A percentile compares a stretch with the other conserved stretches of the same genome.
phyloP scores from a whole-genome alignment of 306 rosid genomes.

The Ziziphus jujuba region DNA sequence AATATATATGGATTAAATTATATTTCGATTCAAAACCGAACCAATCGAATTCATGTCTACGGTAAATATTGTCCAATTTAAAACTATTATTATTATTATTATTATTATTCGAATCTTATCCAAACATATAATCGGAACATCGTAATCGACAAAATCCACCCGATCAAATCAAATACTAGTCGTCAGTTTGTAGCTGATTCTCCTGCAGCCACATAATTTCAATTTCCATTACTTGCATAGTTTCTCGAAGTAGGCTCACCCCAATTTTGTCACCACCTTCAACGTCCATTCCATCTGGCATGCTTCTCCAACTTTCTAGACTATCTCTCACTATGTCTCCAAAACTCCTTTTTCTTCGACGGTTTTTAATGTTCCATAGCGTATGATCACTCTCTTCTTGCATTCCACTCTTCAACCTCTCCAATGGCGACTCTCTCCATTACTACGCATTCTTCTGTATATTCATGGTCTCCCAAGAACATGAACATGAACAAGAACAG shows the following conservation, averaged over 20 bases:
- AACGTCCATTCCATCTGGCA: conserved; percentile 24
- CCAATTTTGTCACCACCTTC: conserved; percentile 16
- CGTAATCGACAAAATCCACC: no score
- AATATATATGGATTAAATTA: no score
- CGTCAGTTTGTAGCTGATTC: no score
- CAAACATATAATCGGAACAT: no score
- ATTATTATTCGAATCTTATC: no score
- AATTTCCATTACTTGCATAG: background rate
- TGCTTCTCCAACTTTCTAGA: conserved; percentile 43
- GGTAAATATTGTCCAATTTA: no score
- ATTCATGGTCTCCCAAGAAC: conserved; percentile 20
- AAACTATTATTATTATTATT: no score
- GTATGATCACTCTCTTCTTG: conserved; percentile 7
- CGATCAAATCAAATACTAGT: no score
- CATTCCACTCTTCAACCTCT: conserved; percentile 3
- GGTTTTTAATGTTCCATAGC: background rate
- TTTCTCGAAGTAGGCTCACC: conserved; percentile 1
- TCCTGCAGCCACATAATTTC: background rate
- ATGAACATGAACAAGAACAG: conserved; percentile 12
- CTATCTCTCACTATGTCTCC: background rate
- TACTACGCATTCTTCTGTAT: conserved; percentile 26
- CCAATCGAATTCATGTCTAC: no score
- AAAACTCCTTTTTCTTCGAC: background rate
- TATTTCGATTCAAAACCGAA: no score
- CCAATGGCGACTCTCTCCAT: conserved; percentile 56